Evolutionary conservation across 371 early-diverging fungal species (phyloP), one percentile per base, ranked within the genome.

Genomic region (Mortierella sp.): DNA sequence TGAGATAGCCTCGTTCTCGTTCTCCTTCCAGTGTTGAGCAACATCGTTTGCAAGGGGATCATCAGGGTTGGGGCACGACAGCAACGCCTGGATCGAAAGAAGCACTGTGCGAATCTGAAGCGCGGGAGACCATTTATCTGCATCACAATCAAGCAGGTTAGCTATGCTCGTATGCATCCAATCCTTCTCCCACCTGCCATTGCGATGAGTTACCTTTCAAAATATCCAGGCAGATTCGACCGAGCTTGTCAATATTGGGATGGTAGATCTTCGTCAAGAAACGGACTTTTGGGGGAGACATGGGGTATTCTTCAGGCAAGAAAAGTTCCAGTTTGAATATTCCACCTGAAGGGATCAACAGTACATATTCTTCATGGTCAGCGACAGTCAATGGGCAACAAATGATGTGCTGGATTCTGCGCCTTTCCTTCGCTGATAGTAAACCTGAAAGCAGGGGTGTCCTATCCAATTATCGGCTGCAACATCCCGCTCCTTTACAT

Each of bases 181-280:
- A 34, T 46, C 51, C 39, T 27, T n/a, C 3, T 12, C 9, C 7
- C 34, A 52, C 24, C 31, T n/a, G 16, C 34, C 14, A 31, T 47
- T 54, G 58, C 3, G 18, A 47, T 45, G 30, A 14, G 0, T 60
- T 82, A 93, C 96, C 96, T 87, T 98, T 99, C 64, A 99, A 84
- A 73, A 99, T 98, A 82, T 99, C 99, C 61, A 99, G 83, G 74
- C 99, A 99, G 64, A 99, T 98, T 62, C 99, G 92, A 10, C 99
- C 99, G 43, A 96, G 90, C 81, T 95, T 95, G 84, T 99, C 99
- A 79, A 99, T 97, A 82, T 99, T 99, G 38, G 99, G 99, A 85
- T 99, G 99, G 85, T 98, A 99, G 80, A 99, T 98, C 81, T 94
- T 94, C 54, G 99, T 98, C 81, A 99, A 81, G 82, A 99, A 99